phyloP scores from a whole-genome alignment of 1,284 basidiomycete genomes.

The Bjerkandera adusta region DNA sequence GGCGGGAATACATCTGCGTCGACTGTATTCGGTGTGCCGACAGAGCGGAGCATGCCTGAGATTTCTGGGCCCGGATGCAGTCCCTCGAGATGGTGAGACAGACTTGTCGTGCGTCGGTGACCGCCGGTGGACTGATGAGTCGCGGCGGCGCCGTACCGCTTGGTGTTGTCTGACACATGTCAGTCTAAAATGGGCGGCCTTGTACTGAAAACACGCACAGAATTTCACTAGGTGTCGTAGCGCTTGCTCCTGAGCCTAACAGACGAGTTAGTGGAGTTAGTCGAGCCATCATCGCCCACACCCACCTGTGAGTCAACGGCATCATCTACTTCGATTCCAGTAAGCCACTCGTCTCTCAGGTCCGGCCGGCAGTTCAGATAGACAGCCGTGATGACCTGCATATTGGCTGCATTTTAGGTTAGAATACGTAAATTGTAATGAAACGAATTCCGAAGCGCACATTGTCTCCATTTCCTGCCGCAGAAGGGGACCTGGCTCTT shows the following conservation, averaged over 20 bases:
- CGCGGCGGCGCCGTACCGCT: constrained; percentile 74
- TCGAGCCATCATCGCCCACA: too few species aligned
- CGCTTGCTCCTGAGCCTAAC: constrained; percentile 93
- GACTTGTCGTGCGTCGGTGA: constrained; percentile 75
- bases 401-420: constrained; percentile 69
- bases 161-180: constrained; percentile 64
- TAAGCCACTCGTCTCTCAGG: constrained; percentile 96
- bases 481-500: constrained; percentile 99
- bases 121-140: constrained; percentile 50
- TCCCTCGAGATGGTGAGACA: constrained; percentile 77
- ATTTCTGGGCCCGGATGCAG: constrained; percentile 74
- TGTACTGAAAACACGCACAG: constrained; percentile 60
- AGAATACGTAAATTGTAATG: constrained; percentile 3
- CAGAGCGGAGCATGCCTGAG: constrained; percentile 67
- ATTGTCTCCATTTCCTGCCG: constrained; percentile 97
- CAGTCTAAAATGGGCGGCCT: constrained; percentile 3
- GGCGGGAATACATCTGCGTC: constrained; percentile 84
- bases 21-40: constrained; percentile 73
- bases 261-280: too few species aligned
- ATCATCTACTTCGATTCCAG: constrained; percentile 90
- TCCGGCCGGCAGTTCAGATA: constrained; percentile 97
- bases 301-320: constrained; percentile 78
- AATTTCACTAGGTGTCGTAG: constrained; percentile 93
- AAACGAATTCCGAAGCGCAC: constrained; percentile 43
- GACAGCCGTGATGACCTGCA: constrained; percentile 99